Evolutionary conservation across 495 filamentous ascomycete genomes (phyloP).

Genomic region (Aspergillus wentii): DNA sequence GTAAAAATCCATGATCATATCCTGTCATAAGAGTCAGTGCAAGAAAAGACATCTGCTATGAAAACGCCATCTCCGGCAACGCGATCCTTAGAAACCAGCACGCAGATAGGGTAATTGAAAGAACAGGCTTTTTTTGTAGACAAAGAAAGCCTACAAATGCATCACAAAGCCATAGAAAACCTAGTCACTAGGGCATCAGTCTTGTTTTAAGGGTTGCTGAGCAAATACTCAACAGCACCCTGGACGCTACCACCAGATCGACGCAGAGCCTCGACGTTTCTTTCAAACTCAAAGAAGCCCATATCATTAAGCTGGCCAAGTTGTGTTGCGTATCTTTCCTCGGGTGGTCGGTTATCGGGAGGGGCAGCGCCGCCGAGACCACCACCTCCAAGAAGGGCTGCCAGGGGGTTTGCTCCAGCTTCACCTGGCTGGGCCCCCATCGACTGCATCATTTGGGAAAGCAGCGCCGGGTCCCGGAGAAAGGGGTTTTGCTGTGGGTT

Average conservation of each 20-base stretch:
- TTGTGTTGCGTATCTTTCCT: slow-evolving; percentile 89
- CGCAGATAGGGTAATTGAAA: not conserved
- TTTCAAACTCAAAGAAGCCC: slow-evolving; percentile 96
- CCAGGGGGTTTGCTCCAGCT: slow-evolving; percentile 29
- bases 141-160: too few species aligned
- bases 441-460: slow-evolving; percentile 43
- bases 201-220: slow-evolving; percentile 39
- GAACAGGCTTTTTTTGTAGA: too few species aligned
- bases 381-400: slow-evolving; percentile 35
- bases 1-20: too few species aligned
- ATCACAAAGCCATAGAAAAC: too few species aligned
- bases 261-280: slow-evolving; percentile 85
- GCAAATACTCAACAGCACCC: slow-evolving; percentile 79
- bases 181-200: too few species aligned
- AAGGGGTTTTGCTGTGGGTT: slow-evolving; percentile 44
- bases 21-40: too few species aligned
- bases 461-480: slow-evolving; percentile 42
- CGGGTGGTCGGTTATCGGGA: slow-evolving; percentile 78
- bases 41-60: too few species aligned
- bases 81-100: too few species aligned
- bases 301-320: slow-evolving; percentile 95
- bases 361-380: slow-evolving; percentile 36
- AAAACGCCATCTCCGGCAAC: slow-evolving; percentile 1
- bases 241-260: slow-evolving; percentile 91
- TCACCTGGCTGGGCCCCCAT: slow-evolving; percentile 33